phyloP scores from a whole-genome alignment of 495 filamentous ascomycete species.

The Podospora pseudopauciseta region DNA sequence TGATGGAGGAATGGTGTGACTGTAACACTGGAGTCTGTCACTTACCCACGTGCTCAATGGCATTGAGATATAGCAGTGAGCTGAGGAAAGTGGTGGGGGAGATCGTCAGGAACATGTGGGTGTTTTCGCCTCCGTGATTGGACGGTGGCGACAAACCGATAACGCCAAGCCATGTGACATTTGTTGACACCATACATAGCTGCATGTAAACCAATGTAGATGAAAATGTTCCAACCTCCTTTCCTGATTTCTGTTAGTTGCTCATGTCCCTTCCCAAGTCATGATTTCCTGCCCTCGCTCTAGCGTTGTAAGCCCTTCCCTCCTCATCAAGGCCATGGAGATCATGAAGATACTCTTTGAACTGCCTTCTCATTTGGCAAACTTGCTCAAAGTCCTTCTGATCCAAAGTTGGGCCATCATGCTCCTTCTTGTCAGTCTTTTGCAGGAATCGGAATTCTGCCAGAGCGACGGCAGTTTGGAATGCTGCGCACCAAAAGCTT shows the following conservation, averaged over 20 bases:
- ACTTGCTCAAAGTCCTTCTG: conserved; percentile 19
- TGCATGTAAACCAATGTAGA: too few relatives aligned
- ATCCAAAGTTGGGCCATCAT: conserved; percentile 9
- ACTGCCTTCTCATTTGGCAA: conserved; percentile 16
- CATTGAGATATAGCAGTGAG: neutral
- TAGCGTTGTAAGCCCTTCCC: neutral
- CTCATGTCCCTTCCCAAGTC: neutral
- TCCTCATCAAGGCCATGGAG: conserved; percentile 7
- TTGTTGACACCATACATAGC: too few relatives aligned
- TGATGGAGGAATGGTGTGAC: neutral
- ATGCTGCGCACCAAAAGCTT: too few relatives aligned
- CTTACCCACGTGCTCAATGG: conserved; percentile 1
- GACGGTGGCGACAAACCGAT: neutral
- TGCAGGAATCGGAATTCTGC: too few relatives aligned
- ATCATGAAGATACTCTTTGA: conserved; percentile 27
- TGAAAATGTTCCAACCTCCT: too few relatives aligned
- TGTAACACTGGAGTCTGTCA: neutral
- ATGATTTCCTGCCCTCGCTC: neutral
- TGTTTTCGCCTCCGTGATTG: neutral
- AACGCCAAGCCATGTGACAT: too few relatives aligned
- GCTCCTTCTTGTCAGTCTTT: neutral
- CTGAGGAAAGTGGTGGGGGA: neutral
- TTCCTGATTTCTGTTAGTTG: too few relatives aligned
- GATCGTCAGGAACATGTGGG: conserved; percentile 2
- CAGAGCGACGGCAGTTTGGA: too few relatives aligned